phyloP scores from a whole-genome alignment of 2,329 filamentous ascomycete species.

The Davidsoniella neocaledoniae region DNA sequence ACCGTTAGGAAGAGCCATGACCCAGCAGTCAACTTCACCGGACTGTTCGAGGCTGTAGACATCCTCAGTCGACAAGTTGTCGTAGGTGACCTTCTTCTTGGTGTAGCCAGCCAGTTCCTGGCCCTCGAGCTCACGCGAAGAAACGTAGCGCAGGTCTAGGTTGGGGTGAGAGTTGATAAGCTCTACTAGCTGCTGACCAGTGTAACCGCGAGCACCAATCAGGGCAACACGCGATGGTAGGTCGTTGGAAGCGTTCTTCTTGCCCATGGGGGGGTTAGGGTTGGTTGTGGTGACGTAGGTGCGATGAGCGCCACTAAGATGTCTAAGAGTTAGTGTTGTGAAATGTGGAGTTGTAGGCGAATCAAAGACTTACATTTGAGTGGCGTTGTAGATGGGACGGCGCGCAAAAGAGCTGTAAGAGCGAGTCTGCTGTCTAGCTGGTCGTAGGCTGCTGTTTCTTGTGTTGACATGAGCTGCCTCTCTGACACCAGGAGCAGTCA shows the following conservation, averaged over 20 bases:
- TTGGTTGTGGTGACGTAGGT: conserved; percentile 45
- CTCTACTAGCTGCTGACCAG: conserved; percentile 75
- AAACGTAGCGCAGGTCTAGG: conserved; percentile 82
- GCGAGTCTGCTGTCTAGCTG: conserved; percentile 21
- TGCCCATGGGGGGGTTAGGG: conserved; percentile 77
- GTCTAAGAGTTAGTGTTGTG: not conserved
- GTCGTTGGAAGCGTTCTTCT: conserved; percentile 72
- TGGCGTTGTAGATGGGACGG: conserved; percentile 11
- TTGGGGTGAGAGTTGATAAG: conserved; percentile 76
- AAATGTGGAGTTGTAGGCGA: not conserved
- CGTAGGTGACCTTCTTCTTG: conserved; percentile 83
- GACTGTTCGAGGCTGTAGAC: conserved; percentile 69
- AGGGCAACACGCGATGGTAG: conserved; percentile 66
- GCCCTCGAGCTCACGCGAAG: conserved; percentile 78
- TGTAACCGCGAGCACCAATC: conserved; percentile 87
- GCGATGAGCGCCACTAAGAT: conserved; percentile 14
- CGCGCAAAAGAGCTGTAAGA: conserved; percentile 47
- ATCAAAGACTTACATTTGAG: conserved; percentile 8
- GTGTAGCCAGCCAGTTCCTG: conserved; percentile 77
- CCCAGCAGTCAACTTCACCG: conserved; percentile 84
- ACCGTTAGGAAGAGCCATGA: conserved; percentile 91
- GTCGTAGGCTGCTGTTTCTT: conserved; percentile 4
- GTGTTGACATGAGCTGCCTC: conserved; percentile 47
- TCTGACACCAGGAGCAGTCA: conserved; percentile 72
- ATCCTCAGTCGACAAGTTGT: conserved; percentile 77